Conservation (phyloP, 2,329 filamentous ascomycete species). For the Penicillium expansum region DNA sequence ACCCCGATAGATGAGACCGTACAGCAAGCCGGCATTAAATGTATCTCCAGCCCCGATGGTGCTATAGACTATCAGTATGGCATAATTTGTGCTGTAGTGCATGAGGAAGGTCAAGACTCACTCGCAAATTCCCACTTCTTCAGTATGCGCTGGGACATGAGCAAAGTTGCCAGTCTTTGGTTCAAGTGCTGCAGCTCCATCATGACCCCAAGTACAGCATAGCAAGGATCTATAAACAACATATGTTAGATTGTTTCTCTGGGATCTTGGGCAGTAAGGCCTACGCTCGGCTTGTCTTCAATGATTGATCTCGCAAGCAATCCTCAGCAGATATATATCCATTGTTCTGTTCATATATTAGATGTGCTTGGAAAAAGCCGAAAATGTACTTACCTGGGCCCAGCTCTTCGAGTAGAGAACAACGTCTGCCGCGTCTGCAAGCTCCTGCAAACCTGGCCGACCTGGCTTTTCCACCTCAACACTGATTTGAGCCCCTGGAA, state of each 20-base stretch:
- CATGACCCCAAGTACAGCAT: conserved; percentile 60
- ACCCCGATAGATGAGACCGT: conserved; percentile 54
- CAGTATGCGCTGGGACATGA: conserved; percentile 46
- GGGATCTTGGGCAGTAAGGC: conserved; percentile 14
- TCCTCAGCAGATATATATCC: conserved; percentile 50
- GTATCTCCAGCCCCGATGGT: conserved; percentile 73
- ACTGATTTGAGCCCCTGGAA: conserved; percentile 55
- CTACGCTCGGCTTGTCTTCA: conserved; percentile 48
- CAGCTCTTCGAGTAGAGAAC: conserved; percentile 72
- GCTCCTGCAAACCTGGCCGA: conserved; percentile 56
- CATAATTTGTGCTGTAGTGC: neutral
- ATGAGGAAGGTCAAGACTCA: conserved; percentile 42
- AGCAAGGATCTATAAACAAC: conserved; percentile 44
- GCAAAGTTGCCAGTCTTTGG: conserved; percentile 34
- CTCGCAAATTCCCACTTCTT: conserved; percentile 53
- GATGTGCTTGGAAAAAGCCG: neutral
- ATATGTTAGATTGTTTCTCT: neutral
- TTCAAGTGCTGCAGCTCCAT: conserved; percentile 51
- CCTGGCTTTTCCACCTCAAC: conserved; percentile 71
- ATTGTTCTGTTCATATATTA: conserved; percentile 21
- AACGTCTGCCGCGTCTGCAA: conserved; percentile 63
- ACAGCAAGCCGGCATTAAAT: conserved; percentile 70
- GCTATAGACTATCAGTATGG: conserved; percentile 43
- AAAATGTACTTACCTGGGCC: conserved; percentile 56
- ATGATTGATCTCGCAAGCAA: conserved; percentile 51